Evolutionary conservation across 495 filamentous ascomycete species (phyloP).

Genomic region (Clavariopsis aquatica): DNA sequence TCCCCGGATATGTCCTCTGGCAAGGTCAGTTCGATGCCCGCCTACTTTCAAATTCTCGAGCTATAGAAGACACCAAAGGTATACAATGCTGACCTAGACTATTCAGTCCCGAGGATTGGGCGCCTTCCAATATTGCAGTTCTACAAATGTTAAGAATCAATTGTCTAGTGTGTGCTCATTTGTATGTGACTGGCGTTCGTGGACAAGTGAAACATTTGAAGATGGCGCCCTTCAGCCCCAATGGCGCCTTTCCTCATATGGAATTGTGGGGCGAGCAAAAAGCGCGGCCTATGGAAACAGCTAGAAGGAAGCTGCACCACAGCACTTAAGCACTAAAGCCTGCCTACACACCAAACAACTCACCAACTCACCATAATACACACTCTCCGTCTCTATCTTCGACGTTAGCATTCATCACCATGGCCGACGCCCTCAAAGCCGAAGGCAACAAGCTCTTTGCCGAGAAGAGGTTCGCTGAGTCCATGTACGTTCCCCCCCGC

Average conservation of each 20-base stretch:
- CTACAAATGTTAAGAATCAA: too few relatives aligned
- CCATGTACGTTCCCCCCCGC: conserved; percentile 76
- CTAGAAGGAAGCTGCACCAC: conserved; percentile 27
- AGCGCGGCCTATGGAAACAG: conserved; percentile 35
- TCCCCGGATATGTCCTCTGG: too few relatives aligned
- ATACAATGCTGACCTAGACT: too few relatives aligned
- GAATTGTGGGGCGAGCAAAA: conserved; percentile 1
- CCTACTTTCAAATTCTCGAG: too few relatives aligned
- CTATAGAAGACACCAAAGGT: too few relatives aligned
- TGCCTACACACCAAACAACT: conserved; percentile 6
- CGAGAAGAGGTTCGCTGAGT: conserved; percentile 92
- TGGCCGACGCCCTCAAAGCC: conserved; percentile 73
- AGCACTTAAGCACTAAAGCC: conserved; percentile 18
- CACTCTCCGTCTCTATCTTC: conserved; percentile 6
- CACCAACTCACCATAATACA: not conserved
- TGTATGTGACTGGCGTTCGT: not conserved
- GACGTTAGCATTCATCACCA: conserved; percentile 25
- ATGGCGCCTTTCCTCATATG: conserved; percentile 16
- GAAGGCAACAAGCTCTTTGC: conserved; percentile 98
- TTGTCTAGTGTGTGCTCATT: too few relatives aligned
- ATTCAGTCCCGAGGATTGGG: too few relatives aligned
- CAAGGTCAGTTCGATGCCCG: too few relatives aligned
- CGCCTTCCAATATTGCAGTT: too few relatives aligned
- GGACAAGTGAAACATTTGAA: not conserved
- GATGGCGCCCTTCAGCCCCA: conserved; percentile 29